Evolutionary conservation across 2,329 filamentous ascomycete genomes (phyloP), one percentile per base, ranked within the genome.

Genomic region (Colletotrichum chlorophyti): DNA sequence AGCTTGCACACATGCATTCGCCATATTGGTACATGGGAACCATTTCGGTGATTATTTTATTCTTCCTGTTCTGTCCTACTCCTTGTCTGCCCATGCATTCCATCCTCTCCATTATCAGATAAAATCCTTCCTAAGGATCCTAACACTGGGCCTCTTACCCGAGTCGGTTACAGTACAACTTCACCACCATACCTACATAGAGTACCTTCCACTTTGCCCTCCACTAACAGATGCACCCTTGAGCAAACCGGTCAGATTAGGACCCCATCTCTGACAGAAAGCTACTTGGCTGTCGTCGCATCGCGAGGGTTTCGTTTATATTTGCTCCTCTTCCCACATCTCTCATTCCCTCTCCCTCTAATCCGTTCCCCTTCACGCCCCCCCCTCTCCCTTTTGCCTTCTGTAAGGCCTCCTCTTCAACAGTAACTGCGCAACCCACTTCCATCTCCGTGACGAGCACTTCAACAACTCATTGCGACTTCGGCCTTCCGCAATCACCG

Each of bases 401-500:
- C 24, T 35, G 50, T 41, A 47, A 47, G 50, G 50, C 41, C 17
- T 50, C 57, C 51, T 60, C 45, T 60, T 57, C 57, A 57, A 60
- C 45, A 57, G 51, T 37, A 57, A 57, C 45, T 31, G 57, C 38
- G 51, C 42, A 32, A 49, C 15, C 32, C 52, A 24, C 38, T 37
- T 45, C 11, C 51, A 21, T 27, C 32, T 60, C 57, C 57, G 26
- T 21, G 27, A 23, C 27, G 55, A 59, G 57, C 57, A 60, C 57
- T 60, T 60, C 52, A 60, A 60, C 43, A 37, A 52, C 52, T 57
- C 52, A 37, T 60, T 50, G 57, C 52, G 52, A 55, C 51, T 57
- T 57, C 57, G 57, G 57, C 57, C 38, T 45, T 60, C 51, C 51
- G 52, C 57, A 32, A 50, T 38, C 51, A 57, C 38, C 52, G 15